These are phyloP conservation scores for Singerocomus inundabilis DNA, from an alignment of 1,284 basidiomycete species.

Conservation along the genomic window DNA sequence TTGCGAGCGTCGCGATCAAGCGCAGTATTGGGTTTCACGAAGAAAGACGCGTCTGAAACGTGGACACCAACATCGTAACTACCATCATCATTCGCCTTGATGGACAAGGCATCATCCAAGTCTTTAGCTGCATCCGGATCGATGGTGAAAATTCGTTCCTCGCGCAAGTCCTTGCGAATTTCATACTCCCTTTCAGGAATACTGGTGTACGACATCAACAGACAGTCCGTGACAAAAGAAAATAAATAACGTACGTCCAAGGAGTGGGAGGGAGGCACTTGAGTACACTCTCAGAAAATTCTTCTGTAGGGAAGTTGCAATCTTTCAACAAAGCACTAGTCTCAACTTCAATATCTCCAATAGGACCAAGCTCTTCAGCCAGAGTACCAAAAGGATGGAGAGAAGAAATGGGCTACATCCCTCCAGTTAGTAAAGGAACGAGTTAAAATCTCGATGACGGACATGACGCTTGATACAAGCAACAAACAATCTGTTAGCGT, in stretches of 20 bases:
- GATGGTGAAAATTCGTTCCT: conserved; percentile 88
- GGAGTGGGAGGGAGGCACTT: conserved; percentile 95
- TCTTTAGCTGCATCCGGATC: conserved; percentile 91
- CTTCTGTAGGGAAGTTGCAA: conserved; percentile 96
- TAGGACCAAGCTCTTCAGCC: conserved; percentile 97
- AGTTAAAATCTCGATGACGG: conserved; percentile 30
- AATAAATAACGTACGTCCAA: conserved; percentile 69
- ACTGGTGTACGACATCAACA: conserved; percentile 38
- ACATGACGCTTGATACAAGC: conserved; percentile 98
- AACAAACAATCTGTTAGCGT: conserved; percentile 90
- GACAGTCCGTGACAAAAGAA: background rate
- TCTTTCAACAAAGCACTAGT: conserved; percentile 97
- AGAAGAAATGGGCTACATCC: conserved; percentile 79
- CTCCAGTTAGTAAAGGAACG: conserved; percentile 16
- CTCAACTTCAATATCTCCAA: conserved; percentile 97
- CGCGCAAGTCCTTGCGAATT: conserved; percentile 83
- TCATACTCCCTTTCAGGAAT: conserved; percentile 92
- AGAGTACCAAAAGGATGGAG: conserved; percentile 98
- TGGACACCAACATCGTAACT: conserved; percentile 92
- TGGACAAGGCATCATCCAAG: conserved; percentile 91
- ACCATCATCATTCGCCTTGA: conserved; percentile 87
- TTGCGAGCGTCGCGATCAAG: conserved; percentile 98
- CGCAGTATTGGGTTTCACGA: conserved; percentile 94
- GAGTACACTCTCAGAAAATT: conserved; percentile 89
- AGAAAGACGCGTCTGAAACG: conserved; percentile 94